phyloP scores from a whole-genome alignment of 495 filamentous ascomycete species.

The Xylaria cubensis region DNA sequence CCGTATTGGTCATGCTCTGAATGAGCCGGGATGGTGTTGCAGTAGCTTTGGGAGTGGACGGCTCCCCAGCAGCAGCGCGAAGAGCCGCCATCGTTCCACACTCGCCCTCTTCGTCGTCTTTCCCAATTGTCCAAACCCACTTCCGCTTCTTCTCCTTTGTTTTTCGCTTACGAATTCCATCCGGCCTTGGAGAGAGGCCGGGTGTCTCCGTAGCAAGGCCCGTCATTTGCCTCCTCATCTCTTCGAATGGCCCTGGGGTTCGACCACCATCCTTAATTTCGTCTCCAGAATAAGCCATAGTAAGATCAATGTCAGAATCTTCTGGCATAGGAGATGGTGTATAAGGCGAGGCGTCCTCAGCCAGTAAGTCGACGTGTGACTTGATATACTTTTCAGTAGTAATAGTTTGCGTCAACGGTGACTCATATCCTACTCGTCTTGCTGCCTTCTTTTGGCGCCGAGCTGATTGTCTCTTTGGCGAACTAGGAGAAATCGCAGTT shows the following conservation, averaged over 20 bases:
- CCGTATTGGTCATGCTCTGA: conserved; percentile 19
- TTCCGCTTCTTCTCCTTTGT: conserved; percentile 57
- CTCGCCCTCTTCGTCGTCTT: conserved; percentile 51
- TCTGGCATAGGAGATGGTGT: conserved; percentile 45
- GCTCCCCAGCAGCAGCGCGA: conserved; percentile 34
- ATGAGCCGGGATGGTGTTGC: conserved; percentile 1
- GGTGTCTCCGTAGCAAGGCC: conserved; percentile 48
- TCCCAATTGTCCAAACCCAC: conserved; percentile 61
- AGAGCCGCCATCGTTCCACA: conserved; percentile 44
- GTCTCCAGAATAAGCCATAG: conserved; percentile 55
- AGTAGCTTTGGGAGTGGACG: conserved; percentile 19
- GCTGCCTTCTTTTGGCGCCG: conserved; percentile 56
- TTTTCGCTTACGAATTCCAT: conserved; percentile 54
- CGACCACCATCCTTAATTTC: conserved; percentile 61
- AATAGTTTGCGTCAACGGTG: conserved; percentile 60
- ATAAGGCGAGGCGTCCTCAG: conserved; percentile 56
- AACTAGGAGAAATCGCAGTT: conserved; percentile 51
- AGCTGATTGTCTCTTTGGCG: conserved; percentile 54
- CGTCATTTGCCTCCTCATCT: conserved; percentile 61
- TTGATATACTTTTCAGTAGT: conserved; percentile 60
- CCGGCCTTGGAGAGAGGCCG: conserved; percentile 41
- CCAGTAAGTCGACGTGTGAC: conserved; percentile 62
- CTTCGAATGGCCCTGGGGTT: conserved; percentile 64
- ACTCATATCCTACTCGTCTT: conserved; percentile 60
- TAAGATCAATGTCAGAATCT: conserved; percentile 52